Conservation (phyloP, 2,329 filamentous ascomycete genomes). For the Dactylella cylindrospora region DNA sequence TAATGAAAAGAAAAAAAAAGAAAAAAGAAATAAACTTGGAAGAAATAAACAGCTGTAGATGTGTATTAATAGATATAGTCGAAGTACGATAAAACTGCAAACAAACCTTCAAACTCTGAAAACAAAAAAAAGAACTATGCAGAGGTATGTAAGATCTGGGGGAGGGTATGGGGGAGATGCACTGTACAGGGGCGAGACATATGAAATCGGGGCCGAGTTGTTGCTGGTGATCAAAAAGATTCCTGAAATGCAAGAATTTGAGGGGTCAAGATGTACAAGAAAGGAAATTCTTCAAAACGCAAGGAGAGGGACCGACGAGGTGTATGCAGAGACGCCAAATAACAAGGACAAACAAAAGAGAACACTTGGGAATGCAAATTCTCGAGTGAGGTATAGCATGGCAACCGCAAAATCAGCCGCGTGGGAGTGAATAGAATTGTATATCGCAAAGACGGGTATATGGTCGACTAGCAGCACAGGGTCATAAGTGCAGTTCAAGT, state of each 20-base stretch:
- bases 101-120: too few species aligned
- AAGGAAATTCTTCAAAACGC: slow-evolving; percentile 38
- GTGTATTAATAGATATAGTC: slow-evolving; percentile 36
- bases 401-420: slow-evolving; percentile 13
- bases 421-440: not conserved
- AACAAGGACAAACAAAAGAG: slow-evolving; percentile 37
- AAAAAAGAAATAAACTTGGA: not conserved
- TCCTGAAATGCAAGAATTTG: slow-evolving; percentile 4
- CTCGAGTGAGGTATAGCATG: slow-evolving; percentile 25
- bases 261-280: slow-evolving; percentile 44
- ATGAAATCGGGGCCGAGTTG: slow-evolving; percentile 12
- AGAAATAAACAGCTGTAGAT: slow-evolving; percentile 16
- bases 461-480: not conserved
- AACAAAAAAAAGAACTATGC: slow-evolving; percentile 14
- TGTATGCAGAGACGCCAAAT: slow-evolving; percentile 44
- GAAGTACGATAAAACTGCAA: slow-evolving; percentile 3
- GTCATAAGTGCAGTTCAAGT: slow-evolving; percentile 1
- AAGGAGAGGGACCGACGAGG: slow-evolving; percentile 41
- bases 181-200: slow-evolving; percentile 39
- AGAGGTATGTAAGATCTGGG: slow-evolving; percentile 11
- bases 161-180: slow-evolving; percentile 7
- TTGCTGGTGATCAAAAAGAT: not conserved
- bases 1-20: not conserved
- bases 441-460: not conserved
- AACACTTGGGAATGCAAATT: slow-evolving; percentile 21